phyloP scores from a whole-genome alignment of 23 red algal genomes.

The Gracilaria domingensis region DNA sequence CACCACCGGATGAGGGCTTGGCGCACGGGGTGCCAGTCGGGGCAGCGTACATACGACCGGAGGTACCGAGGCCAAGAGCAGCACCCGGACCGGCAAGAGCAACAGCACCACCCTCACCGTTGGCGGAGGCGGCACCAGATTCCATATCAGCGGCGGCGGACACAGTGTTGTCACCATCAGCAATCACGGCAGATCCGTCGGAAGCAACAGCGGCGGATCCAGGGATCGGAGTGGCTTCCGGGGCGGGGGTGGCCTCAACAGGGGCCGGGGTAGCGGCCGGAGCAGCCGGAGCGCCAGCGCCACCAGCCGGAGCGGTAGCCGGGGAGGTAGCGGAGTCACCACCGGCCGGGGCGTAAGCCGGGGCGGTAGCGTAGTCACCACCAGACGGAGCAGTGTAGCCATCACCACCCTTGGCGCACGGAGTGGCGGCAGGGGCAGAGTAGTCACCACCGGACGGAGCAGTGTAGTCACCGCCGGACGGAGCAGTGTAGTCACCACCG shows the following conservation, averaged over 20 bases:
- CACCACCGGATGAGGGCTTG: background rate
- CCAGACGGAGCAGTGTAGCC: conserved; percentile 41
- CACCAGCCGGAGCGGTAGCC: conserved; percentile 19
- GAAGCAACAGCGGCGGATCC: conserved; percentile 57
- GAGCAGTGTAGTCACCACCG: conserved; percentile 9
- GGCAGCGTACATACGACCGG: conserved; percentile 21
- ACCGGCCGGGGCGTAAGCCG: conserved; percentile 32
- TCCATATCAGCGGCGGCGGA: conserved; percentile 50
- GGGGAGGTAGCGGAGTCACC: conserved; percentile 32
- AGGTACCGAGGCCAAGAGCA: conserved; percentile 59
- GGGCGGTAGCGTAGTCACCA: conserved; percentile 43
- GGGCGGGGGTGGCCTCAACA: background rate
- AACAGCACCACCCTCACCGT: conserved; percentile 64
- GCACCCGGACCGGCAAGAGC: conserved; percentile 53
- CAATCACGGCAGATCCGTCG: conserved; percentile 47
- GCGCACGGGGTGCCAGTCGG: conserved; percentile 11
- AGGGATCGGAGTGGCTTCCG: conserved; percentile 34
- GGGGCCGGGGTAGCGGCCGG: background rate
- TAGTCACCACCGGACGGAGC: conserved; percentile 29
- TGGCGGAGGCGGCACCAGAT: conserved; percentile 67
- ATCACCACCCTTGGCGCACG: conserved; percentile 21
- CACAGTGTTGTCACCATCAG: conserved; percentile 71
- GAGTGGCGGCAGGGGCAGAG: conserved; percentile 33
- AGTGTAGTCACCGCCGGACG: background rate
- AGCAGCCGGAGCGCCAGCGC: background rate